phyloP scores from a whole-genome alignment of 2,329 filamentous ascomycete genomes.

The Curvularia eragrostidis region DNA sequence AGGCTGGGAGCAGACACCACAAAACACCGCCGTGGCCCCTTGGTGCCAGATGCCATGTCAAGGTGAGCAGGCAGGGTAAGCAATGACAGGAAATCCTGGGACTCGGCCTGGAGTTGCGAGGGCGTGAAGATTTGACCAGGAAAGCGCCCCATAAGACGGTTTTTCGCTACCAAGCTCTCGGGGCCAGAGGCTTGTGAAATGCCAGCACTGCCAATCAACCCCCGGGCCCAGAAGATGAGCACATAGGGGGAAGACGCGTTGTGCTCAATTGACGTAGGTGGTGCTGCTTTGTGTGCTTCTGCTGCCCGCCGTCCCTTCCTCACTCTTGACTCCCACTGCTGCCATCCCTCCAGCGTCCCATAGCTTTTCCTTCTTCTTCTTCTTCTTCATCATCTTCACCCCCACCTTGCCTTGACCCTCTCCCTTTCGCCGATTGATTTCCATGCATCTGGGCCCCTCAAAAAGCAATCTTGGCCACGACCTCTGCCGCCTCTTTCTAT shows the following conservation, averaged over 20 bases:
- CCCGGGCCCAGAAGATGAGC: slow-evolving; percentile 10
- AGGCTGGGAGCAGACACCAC: background rate
- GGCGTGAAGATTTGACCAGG: slow-evolving; percentile 24
- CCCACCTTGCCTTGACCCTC: background rate
- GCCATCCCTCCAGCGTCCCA: slow-evolving; percentile 3
- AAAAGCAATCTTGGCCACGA: background rate
- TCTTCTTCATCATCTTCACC: background rate
- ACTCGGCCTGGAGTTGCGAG: slow-evolving; percentile 12
- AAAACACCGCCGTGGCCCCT: background rate
- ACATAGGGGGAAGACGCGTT: slow-evolving; percentile 9
- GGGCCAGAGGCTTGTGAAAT: slow-evolving; percentile 28
- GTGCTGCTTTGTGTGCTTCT: background rate
- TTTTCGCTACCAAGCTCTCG: slow-evolving; percentile 46
- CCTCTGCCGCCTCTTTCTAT: background rate
- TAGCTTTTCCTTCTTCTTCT: slow-evolving; percentile 4
- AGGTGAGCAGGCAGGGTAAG: background rate
- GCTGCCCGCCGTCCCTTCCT: slow-evolving; percentile 8
- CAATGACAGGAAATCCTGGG: background rate
- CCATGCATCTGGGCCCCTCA: background rate
- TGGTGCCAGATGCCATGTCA: background rate
- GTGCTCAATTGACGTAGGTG: slow-evolving; percentile 14
- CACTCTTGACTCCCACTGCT: background rate
- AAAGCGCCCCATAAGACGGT: slow-evolving; percentile 34
- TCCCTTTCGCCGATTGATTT: background rate
- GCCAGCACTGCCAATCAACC: slow-evolving; percentile 30